phyloP scores from a whole-genome alignment of 2,329 filamentous ascomycete genomes.

The Cordyceps fumosorosea region DNA sequence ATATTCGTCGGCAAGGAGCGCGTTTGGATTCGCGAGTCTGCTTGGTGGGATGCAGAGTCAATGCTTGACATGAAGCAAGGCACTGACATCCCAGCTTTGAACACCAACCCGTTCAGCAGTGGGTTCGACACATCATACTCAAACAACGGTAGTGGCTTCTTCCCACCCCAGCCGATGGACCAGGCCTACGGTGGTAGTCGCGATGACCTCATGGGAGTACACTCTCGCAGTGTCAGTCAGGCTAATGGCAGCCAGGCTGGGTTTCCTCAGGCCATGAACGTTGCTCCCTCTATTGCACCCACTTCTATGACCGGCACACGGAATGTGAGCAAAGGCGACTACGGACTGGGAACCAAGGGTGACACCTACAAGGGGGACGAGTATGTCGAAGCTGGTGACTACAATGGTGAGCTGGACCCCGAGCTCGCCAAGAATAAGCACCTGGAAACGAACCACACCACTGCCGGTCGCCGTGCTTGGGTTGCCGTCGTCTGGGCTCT shows the following conservation, averaged over 20 bases:
- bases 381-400: conserved; percentile 65
- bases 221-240: conserved; percentile 49
- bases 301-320: conserved; percentile 49
- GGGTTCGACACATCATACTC: conserved; percentile 68
- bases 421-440: conserved; percentile 72
- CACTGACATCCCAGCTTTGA: conserved; percentile 35
- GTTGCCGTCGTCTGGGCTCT: conserved; percentile 74
- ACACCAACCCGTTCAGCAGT: conserved; percentile 39
- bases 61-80: conserved; percentile 85
- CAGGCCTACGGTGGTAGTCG: conserved; percentile 60
- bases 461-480: conserved; percentile 66
- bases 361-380: conserved; percentile 71
- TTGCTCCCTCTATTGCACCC: conserved; percentile 54
- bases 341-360: conserved; percentile 81
- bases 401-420: conserved; percentile 64
- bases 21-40: conserved; percentile 88
- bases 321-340: conserved; percentile 64
- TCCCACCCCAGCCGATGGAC: conserved; percentile 55
- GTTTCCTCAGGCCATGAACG: conserved; percentile 24
- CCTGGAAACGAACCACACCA: conserved; percentile 62
- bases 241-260: conserved; percentile 51
- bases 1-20: conserved; percentile 86
- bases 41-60: conserved; percentile 97
- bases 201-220: conserved; percentile 58
- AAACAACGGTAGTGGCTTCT: conserved; percentile 61